These are phyloP conservation scores for Phytophthora parvispora DNA, from an alignment of 352 stramenopile genomes.

Conservation along the genomic window DNA sequence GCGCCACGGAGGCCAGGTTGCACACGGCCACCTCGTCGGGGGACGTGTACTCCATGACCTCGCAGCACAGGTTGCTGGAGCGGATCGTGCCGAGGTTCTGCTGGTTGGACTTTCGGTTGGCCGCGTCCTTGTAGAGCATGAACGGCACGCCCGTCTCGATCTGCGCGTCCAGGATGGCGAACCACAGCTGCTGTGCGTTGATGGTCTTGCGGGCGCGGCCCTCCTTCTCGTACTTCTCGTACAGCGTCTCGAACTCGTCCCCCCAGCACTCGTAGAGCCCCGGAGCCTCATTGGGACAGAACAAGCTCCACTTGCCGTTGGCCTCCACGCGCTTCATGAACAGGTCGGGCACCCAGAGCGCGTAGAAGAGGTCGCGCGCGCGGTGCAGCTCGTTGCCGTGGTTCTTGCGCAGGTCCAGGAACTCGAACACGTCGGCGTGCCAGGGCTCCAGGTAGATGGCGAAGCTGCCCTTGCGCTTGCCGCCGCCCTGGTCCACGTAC, in stretches of 20 bases:
- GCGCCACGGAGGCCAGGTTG: conserved; percentile 98
- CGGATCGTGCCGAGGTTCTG: conserved; percentile 99
- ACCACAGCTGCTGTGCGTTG: conserved; percentile 99
- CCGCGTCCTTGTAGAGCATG: conserved; percentile 99
- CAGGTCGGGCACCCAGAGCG: conserved; percentile 99
- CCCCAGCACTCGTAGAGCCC: conserved; percentile 96
- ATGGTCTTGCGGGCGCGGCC: conserved; percentile 97
- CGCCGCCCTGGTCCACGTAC: conserved; percentile 99
- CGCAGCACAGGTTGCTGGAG: conserved; percentile 99
- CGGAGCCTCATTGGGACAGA: conserved; percentile 99
- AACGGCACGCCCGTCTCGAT: conserved; percentile 99
- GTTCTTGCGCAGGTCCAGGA: conserved; percentile 99
- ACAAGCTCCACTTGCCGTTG: conserved; percentile 98
- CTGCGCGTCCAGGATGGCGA: conserved; percentile 98
- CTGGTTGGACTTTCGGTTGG: conserved; percentile 99
- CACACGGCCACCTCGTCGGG: conserved; percentile 99
- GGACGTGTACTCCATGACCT: conserved; percentile 99
- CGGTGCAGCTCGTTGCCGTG: conserved; percentile 99
- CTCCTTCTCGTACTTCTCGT: conserved; percentile 97
- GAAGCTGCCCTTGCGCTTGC: conserved; percentile 99
- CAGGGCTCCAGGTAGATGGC: conserved; percentile 99
- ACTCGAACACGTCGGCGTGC: conserved; percentile 99
- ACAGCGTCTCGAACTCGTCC: conserved; percentile 97
- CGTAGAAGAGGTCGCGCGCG: conserved; percentile 99
- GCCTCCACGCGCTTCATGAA: conserved; percentile 99